phyloP scores from a whole-genome alignment of 2,329 filamentous ascomycete species.

The Venturiaceae sp. region DNA sequence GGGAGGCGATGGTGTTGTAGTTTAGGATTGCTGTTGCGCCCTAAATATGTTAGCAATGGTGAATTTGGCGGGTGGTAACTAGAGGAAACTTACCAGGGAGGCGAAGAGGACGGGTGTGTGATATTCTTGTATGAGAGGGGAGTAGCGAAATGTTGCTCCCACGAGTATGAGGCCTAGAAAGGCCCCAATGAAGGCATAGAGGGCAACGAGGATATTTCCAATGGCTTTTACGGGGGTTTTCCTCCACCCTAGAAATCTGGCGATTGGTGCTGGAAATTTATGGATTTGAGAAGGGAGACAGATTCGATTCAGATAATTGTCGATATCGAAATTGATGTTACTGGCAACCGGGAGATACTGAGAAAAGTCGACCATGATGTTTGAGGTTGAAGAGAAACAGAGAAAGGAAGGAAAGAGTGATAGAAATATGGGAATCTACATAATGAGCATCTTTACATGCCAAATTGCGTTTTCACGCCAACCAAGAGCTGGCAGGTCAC shows the following conservation, averaged over 20 bases:
- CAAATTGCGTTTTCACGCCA: too few species aligned
- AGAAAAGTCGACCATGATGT: neutral
- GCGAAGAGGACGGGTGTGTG: conserved; percentile 35
- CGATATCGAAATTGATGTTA: conserved; percentile 55
- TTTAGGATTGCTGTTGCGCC: conserved; percentile 38
- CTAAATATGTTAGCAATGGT: conserved; percentile 13
- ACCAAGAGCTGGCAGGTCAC: too few species aligned
- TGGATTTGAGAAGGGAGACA: conserved; percentile 57
- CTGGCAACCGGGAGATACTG: neutral
- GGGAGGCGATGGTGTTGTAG: conserved; percentile 36
- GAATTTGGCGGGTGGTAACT: neutral
- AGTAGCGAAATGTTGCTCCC: conserved; percentile 31
- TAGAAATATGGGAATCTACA: neutral
- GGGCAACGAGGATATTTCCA: conserved; percentile 29
- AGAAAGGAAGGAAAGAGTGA: neutral
- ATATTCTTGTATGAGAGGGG: conserved; percentile 23
- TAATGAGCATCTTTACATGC: too few species aligned
- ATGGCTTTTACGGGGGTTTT: conserved; percentile 26
- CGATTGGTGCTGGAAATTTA: conserved; percentile 53
- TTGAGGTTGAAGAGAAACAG: too few species aligned
- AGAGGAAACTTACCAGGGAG: conserved; percentile 25
- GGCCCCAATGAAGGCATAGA: conserved; percentile 33
- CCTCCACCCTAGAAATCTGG: conserved; percentile 52
- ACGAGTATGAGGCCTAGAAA: conserved; percentile 33
- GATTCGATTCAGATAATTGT: conserved; percentile 62